phyloP scores from a whole-genome alignment of 371 early-diverging fungal species.

The Nematocida ironsii region DNA sequence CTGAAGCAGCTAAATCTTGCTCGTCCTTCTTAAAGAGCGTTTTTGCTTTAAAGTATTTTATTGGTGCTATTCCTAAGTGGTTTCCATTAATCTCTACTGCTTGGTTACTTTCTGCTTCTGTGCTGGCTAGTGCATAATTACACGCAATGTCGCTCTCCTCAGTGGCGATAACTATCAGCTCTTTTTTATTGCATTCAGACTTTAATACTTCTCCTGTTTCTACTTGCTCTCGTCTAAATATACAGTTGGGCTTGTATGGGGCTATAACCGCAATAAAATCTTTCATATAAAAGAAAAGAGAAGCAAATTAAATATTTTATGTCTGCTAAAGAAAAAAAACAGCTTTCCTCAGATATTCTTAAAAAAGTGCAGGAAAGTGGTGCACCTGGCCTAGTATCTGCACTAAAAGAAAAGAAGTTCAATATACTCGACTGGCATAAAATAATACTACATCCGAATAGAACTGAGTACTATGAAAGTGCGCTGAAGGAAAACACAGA shows the following conservation, averaged over 20 bases:
- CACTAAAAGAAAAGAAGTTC: neutral
- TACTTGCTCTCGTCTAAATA: neutral
- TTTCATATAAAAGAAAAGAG: slow-evolving; percentile 29
- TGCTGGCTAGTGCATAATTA: slow-evolving; percentile 25
- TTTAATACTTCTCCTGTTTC: slow-evolving; percentile 8
- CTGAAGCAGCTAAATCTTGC: neutral
- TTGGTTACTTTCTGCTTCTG: neutral
- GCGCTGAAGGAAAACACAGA: neutral
- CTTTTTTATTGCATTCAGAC: slow-evolving; percentile 27
- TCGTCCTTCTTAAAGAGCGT: slow-evolving; percentile 11
- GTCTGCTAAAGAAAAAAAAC: neutral
- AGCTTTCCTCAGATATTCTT: too few species aligned
- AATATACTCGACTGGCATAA: neutral
- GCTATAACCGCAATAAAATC: slow-evolving; percentile 19
- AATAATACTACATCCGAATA: neutral
- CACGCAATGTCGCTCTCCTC: slow-evolving; percentile 19
- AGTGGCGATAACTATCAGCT: neutral
- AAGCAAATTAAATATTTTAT: slow-evolving; percentile 29
- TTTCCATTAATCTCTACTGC: slow-evolving; percentile 9
- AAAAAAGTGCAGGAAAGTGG: too few species aligned
- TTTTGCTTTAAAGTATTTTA: slow-evolving; percentile 33
- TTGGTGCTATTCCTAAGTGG: neutral
- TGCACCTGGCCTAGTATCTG: neutral
- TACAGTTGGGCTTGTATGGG: slow-evolving; percentile 11
- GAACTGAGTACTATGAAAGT: neutral